Base-by-base conservation (phyloP, 1,284 basidiomycete species). In the Microbotryomycetes sp. region DNA sequence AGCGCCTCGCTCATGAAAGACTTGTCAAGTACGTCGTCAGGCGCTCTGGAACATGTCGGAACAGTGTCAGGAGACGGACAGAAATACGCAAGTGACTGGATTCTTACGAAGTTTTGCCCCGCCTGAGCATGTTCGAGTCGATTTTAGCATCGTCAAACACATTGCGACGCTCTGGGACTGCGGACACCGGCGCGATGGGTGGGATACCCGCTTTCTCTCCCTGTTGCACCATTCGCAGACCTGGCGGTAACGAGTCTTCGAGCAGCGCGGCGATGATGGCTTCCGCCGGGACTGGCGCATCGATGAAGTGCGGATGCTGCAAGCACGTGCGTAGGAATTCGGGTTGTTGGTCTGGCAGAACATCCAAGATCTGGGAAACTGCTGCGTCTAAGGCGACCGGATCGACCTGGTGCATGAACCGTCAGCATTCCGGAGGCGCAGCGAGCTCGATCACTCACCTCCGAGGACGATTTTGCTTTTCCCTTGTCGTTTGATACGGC, bases 71-170 rank as follows among this genome's bases (percentile, higher is more conserved):
- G n/a, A n/a, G n/a, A n/a, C n/a, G n/a, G n/a, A n/a, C n/a, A n/a
- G n/a, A n/a, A n/a, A n/a, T n/a, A n/a, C n/a, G n/a, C n/a, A n/a
- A n/a, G n/a, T n/a, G n/a, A n/a, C n/a, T n/a, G n/a, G n/a, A n/a
- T 41, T 9, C 79, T 35, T 70, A 85, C 83, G 74, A 78, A 74
- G 73, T 71, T 59, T 89, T 89, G 27, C 88, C 88, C 16, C 87
- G 69, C 16, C 79, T 52, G 24, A 52, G 50, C 5, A 26, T 1
- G 27, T n/a, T 52, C 27, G 84, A 64, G 70, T 91, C 87, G 75
- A 91, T 81, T 26, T 73, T 75, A 50, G 86, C 81, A 18, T 83
- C 81, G 67, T 89, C 85, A 69, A 87, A 89, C 0, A 88, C 78
- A 65, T 92, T 92, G 57, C 77, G 75, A 58, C 87, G 77, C 66